phyloP scores from a whole-genome alignment of 1,139 yeast species.

The Martiniozyma asiatica region DNA sequence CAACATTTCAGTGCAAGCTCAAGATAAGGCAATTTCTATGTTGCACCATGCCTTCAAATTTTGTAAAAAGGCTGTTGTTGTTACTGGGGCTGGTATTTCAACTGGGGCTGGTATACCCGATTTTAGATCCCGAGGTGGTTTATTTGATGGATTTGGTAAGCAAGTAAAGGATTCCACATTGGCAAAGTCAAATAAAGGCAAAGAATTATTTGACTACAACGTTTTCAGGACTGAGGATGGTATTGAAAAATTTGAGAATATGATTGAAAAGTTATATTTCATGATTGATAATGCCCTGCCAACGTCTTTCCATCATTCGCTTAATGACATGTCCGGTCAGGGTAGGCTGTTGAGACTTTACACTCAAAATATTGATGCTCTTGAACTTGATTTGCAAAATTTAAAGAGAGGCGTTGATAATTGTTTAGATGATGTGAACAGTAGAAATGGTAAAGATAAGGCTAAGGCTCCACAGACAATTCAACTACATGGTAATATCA shows the following conservation, averaged over 20 bases:
- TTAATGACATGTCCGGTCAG: slow-evolving; percentile 46
- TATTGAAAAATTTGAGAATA: slow-evolving; percentile 54
- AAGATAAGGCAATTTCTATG: too few relatives aligned
- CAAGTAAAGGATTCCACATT: too few relatives aligned
- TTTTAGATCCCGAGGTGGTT: slow-evolving; percentile 67
- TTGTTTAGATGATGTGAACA: slow-evolving; percentile 22
- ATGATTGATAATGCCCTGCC: slow-evolving; percentile 52
- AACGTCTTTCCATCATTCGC: slow-evolving; percentile 59
- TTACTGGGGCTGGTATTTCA: slow-evolving; percentile 85
- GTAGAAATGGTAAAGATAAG: too few relatives aligned
- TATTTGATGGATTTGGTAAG: slow-evolving; percentile 51
- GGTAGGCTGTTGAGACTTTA: slow-evolving; percentile 61
- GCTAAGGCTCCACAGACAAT: slow-evolving; percentile 50
- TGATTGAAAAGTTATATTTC: slow-evolving; percentile 52
- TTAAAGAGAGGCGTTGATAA: slow-evolving; percentile 37
- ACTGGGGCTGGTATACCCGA: slow-evolving; percentile 90
- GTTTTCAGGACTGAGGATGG: slow-evolving; percentile 59
- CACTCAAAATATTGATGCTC: slow-evolving; percentile 61
- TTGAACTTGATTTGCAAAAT: slow-evolving; percentile 30
- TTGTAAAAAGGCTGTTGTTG: slow-evolving; percentile 36
- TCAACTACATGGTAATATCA: slow-evolving; percentile 73
- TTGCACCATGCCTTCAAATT: slow-evolving; percentile 36
- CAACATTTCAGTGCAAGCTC: too few relatives aligned
- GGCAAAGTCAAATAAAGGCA: slow-evolving; percentile 38
- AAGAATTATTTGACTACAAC: slow-evolving; percentile 68